A percentile compares a stretch with the other conserved stretches of the same genome.
phyloP scores from a whole-genome alignment of 345 rosid species.

The Eucalyptus tenuipes region DNA sequence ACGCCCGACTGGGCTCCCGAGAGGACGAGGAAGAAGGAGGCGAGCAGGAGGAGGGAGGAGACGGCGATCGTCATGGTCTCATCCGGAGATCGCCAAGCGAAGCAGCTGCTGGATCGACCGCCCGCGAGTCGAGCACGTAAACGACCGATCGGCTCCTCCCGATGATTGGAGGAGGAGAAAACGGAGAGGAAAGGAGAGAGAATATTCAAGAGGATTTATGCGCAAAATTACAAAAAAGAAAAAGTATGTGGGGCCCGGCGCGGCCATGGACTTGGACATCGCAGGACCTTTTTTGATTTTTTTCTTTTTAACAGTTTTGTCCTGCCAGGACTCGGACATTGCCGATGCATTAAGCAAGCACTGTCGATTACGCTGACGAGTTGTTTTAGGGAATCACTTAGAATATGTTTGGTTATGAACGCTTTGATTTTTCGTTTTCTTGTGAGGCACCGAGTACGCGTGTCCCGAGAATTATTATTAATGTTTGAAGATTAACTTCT shows the following conservation, averaged over 20 bases:
- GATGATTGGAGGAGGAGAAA: background rate
- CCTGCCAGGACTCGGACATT: background rate
- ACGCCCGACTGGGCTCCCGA: constrained; percentile 7
- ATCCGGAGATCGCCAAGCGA: background rate
- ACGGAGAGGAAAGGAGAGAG: background rate
- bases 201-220: background rate
- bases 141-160: background rate
- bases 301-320: background rate
- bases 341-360: background rate
- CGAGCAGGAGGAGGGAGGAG: background rate
- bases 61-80: background rate
- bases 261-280: background rate
- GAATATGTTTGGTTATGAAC: background rate
- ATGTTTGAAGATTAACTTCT: background rate
- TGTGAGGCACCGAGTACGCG: background rate
- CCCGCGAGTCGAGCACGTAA: background rate
- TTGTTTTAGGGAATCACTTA: background rate
- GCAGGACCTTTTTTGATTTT: background rate
- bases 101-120: background rate
- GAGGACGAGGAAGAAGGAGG: background rate
- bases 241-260: background rate
- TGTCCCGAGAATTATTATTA: background rate
- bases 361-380: background rate
- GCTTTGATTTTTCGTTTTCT: background rate
- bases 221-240: background rate